Evolutionary conservation across 108 stramenopile species (phyloP), one percentile per base, ranked within the genome.

Genomic region (Seminavis robusta): DNA sequence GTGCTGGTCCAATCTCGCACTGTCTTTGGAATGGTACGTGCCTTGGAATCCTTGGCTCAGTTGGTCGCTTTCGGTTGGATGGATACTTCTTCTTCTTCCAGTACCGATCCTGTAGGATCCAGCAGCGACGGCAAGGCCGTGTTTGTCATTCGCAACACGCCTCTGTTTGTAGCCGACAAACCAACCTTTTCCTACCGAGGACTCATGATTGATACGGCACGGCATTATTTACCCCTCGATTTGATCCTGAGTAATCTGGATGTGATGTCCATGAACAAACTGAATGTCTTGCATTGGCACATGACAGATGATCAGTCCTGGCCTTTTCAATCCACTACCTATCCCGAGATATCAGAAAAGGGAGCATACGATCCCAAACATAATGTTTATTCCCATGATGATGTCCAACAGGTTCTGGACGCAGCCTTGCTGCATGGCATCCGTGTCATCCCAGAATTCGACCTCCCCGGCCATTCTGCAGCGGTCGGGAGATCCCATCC

Each of bases 281-380:
- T 90, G 45, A 94, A 94, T 67, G 67, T 80, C 9, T 40, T 94
- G 33, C 92, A 94, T 49, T 90, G 84, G 86, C 87, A 87, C 54
- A 41, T 94, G 38, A 53, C 63, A 8, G 87, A 94, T 52, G 46
- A 48, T 34, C 64, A 88, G 54, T 54, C 64, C 30, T 88, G 76
- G 30, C 92, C 83, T n/a, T 66, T 63, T 21, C 29, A 53, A 34
- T 47, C 39, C 9, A 32, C 50, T 20, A 41, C 11, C 23, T 56
- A 46, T 46, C 79, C 77, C 30, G 73, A 69, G 52, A 33, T 82
- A 52, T 74, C 61, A 26, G 52, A 67, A 27, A 37, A 67, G 45
- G 70, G 77, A 24, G 67, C 73, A 3, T 72, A 66, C 53, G 59
- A 66, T 32, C 60, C 65, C 4, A 63, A 68, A 33, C 24, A 57